These are phyloP conservation scores for Heliamphora pulchella DNA, from an alignment of 179 eudicot species.

Conservation along the genomic window DNA sequence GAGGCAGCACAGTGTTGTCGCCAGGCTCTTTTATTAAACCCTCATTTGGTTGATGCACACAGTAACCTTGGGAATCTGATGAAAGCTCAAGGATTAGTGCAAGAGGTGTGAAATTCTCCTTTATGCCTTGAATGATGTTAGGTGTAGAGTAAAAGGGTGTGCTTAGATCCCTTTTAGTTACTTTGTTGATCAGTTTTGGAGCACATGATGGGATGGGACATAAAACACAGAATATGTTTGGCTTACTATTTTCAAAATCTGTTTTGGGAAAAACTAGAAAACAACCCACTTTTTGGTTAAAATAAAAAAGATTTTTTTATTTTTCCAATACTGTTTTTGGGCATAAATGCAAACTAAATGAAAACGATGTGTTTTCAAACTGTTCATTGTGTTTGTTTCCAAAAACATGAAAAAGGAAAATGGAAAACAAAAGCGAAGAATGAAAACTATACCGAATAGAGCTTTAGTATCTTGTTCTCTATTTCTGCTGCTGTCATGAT, in stretches of 20 bases:
- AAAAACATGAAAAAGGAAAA: too few species aligned
- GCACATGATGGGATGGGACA: not conserved
- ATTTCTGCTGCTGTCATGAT: not conserved
- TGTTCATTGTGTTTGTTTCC: too few species aligned
- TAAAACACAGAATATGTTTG: too few species aligned
- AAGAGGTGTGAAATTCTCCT: slow-evolving; percentile 54
- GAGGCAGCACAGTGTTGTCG: slow-evolving; percentile 93
- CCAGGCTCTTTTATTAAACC: slow-evolving; percentile 84
- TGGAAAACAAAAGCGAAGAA: too few species aligned
- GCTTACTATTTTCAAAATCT: too few species aligned
- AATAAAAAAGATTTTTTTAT: too few species aligned
- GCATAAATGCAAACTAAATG: too few species aligned
- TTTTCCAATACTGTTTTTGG: too few species aligned
- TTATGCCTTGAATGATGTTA: not conserved
- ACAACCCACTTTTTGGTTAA: too few species aligned
- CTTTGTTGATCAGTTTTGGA: slow-evolving; percentile 10
- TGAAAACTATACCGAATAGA: not conserved
- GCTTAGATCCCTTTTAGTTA: not conserved
- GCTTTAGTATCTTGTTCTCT: not conserved
- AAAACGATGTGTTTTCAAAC: too few species aligned
- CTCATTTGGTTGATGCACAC: slow-evolving; percentile 90
- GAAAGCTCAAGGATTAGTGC: slow-evolving; percentile 87
- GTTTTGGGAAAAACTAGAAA: too few species aligned
- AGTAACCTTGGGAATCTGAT: slow-evolving; percentile 87
- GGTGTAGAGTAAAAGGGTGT: not conserved